A percentile compares a stretch with the other conserved stretches of the same genome.
Conservation (phyloP, 257 asterid species). For the Primulina huaijiensis region DNA sequence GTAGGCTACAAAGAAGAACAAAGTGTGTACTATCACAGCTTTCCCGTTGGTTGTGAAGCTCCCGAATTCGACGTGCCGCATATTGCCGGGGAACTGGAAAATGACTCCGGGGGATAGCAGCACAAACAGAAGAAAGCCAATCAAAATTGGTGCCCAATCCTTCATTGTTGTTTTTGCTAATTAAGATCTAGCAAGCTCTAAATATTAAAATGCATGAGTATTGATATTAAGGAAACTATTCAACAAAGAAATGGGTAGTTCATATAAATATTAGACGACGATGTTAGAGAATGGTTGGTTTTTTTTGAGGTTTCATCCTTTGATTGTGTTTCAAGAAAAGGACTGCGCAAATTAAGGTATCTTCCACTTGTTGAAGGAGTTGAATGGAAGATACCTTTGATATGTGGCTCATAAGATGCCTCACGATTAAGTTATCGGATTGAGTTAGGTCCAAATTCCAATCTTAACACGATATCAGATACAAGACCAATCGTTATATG, state of each 20-base stretch:
- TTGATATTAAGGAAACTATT: neutral
- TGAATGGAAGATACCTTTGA: too few species aligned
- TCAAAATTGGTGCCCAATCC: constrained; percentile 54
- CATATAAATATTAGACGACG: neutral
- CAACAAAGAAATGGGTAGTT: neutral
- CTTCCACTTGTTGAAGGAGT: neutral
- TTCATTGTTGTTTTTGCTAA: constrained; percentile 26
- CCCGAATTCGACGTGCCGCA: constrained; percentile 45
- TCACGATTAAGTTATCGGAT: too few species aligned
- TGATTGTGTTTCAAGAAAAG: constrained; percentile 1
- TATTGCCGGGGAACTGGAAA: constrained; percentile 55
- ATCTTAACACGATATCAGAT: too few species aligned
- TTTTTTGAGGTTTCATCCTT: neutral
- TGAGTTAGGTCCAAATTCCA: too few species aligned
- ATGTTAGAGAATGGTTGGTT: neutral
- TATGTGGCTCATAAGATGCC: too few species aligned
- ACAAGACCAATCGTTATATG: too few species aligned
- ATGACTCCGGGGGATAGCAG: constrained; percentile 53
- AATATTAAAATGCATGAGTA: too few species aligned
- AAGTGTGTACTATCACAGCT: constrained; percentile 49
- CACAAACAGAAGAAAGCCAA: constrained; percentile 47
- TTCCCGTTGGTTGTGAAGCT: constrained; percentile 53
- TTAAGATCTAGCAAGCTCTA: neutral
- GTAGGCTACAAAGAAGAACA: constrained; percentile 40
- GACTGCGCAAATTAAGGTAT: neutral